Conservation (phyloP, 805 yeast genomes). For the Hanseniaspora lindneri region DNA sequence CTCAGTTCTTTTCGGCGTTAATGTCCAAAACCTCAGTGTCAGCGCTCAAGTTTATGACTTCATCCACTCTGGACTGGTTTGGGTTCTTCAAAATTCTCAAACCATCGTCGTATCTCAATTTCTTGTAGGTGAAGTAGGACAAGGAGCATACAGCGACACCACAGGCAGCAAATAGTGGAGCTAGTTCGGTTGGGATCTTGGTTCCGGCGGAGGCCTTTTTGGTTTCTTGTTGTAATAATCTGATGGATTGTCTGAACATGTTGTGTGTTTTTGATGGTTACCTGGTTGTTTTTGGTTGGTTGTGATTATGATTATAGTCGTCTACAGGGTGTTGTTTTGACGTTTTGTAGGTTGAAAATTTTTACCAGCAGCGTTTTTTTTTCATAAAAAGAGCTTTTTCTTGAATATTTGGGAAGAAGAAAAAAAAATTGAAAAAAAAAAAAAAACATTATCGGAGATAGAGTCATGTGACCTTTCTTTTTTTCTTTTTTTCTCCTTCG, state of each 20-base stretch:
- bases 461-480: too few relatives aligned
- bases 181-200: slow-evolving; percentile 43
- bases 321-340: too few relatives aligned
- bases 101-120: slow-evolving; percentile 37
- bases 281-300: too few relatives aligned
- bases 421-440: too few relatives aligned
- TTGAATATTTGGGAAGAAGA: too few relatives aligned
- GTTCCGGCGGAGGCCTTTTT: slow-evolving; percentile 29
- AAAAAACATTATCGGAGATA: too few relatives aligned
- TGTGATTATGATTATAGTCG: too few relatives aligned
- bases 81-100: slow-evolving; percentile 41
- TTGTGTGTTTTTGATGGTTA: too few relatives aligned
- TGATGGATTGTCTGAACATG: slow-evolving; percentile 40
- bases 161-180: slow-evolving; percentile 47
- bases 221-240: slow-evolving; percentile 36
- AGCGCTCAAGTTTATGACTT: slow-evolving; percentile 18
- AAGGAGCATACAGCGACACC: slow-evolving; percentile 43
- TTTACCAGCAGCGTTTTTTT: too few relatives aligned
- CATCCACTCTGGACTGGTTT: slow-evolving; percentile 27
- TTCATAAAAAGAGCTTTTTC: too few relatives aligned
- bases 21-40: slow-evolving; percentile 12
- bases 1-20: slow-evolving; percentile 6
- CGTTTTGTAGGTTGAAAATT: too few relatives aligned
- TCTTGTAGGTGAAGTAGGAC: slow-evolving; percentile 41
- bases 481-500: too few relatives aligned